Conservation (phyloP, 208 protist species). For the Spongospora subterranea region DNA sequence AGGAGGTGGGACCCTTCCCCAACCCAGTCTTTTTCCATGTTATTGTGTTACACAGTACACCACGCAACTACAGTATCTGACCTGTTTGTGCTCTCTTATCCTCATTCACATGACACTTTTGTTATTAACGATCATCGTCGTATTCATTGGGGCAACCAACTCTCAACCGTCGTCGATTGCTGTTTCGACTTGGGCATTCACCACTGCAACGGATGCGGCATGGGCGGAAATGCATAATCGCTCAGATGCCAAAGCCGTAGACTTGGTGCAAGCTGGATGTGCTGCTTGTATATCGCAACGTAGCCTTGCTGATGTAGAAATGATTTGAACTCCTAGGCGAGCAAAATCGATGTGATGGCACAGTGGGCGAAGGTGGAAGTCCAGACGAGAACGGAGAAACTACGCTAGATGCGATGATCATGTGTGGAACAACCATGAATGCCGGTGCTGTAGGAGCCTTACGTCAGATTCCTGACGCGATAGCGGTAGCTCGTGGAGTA, state of each 20-base stretch:
- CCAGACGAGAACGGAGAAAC: constrained; percentile 15
- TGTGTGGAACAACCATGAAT: constrained; percentile 14
- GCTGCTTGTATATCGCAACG: too few relatives aligned
- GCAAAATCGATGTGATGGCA: neutral
- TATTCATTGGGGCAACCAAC: too few relatives aligned
- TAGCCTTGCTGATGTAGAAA: too few relatives aligned
- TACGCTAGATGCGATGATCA: constrained; percentile 4
- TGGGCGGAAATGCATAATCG: neutral
- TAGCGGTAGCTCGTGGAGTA: neutral
- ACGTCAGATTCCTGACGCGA: neutral
- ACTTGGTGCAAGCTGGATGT: neutral
- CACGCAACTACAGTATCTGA: too few relatives aligned
- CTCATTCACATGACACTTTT: too few relatives aligned
- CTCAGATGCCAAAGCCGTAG: neutral
- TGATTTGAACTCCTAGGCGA: too few relatives aligned
- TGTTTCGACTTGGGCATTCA: neutral
- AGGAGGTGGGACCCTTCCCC: too few relatives aligned
- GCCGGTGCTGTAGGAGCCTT: neutral
- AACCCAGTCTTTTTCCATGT: too few relatives aligned
- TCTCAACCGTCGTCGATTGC: too few relatives aligned
- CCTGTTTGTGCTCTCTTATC: too few relatives aligned
- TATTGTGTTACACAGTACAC: too few relatives aligned
- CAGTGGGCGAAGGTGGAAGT: neutral
- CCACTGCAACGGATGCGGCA: neutral
- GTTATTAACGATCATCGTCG: too few relatives aligned